These are phyloP conservation scores for Zizania latifolia DNA, from an alignment of 176 grass and related monocot species.

Conservation along the genomic window DNA sequence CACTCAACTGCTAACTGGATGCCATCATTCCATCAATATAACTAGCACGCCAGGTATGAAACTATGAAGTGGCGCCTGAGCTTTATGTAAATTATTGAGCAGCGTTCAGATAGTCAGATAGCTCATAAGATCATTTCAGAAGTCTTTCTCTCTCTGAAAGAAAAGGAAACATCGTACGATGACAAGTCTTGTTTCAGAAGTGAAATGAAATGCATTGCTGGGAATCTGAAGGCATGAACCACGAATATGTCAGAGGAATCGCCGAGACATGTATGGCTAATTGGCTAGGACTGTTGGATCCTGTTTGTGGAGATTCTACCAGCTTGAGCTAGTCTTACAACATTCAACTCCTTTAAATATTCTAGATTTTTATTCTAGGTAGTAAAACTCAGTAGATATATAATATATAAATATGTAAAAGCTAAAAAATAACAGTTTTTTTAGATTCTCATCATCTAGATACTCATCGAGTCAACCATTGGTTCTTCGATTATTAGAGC, in stretches of 20 bases:
- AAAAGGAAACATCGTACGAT: background rate
- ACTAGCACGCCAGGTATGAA: background rate
- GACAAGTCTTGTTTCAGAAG: constrained; percentile 11
- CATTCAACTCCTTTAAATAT: too few species aligned
- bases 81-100: constrained; percentile 19
- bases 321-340: too few species aligned
- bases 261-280: constrained; percentile 26
- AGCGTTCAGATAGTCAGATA: constrained; percentile 23
- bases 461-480: too few species aligned
- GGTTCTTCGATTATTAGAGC: too few species aligned
- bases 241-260: constrained; percentile 34
- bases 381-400: too few species aligned
- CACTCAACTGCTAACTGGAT: background rate
- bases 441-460: too few species aligned
- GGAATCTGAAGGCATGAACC: constrained; percentile 15
- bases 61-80: background rate
- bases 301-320: too few species aligned
- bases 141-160: background rate
- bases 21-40: background rate
- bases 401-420: too few species aligned
- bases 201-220: background rate
- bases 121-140: constrained; percentile 18
- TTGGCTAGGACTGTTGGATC: constrained; percentile 20
- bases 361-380: too few species aligned
- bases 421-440: too few species aligned